Evolutionary conservation across 495 filamentous ascomycete species (phyloP).

Genomic region (Physcia stellaris): DNA sequence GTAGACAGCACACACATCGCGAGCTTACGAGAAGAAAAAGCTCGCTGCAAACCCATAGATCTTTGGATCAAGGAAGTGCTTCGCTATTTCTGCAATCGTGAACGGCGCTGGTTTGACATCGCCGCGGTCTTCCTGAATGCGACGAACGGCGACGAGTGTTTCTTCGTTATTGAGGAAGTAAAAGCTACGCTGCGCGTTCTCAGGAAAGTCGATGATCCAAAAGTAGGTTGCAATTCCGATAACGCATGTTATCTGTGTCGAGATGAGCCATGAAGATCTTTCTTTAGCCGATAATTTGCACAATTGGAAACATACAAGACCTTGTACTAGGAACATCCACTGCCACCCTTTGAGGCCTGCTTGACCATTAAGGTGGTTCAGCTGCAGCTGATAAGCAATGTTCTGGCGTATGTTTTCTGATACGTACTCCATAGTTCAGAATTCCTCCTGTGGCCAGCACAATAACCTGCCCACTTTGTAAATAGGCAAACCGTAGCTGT

Average conservation of each 20-base stretch:
- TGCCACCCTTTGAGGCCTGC: conserved; percentile 55
- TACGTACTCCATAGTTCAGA: conserved; percentile 49
- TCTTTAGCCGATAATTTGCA: background rate
- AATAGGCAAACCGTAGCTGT: conserved; percentile 60
- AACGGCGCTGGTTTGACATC: conserved; percentile 52
- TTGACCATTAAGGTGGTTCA: conserved; percentile 48
- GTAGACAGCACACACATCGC: background rate
- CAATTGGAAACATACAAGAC: conserved; percentile 14
- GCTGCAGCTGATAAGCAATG: conserved; percentile 6
- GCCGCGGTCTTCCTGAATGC: conserved; percentile 50
- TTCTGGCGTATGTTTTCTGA: no score
- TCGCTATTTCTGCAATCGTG: conserved; percentile 40
- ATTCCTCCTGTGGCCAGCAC: conserved; percentile 57
- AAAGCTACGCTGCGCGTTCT: conserved; percentile 47
- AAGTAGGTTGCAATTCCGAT: conserved; percentile 57
- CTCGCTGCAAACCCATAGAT: conserved; percentile 58
- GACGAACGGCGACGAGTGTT: conserved; percentile 36
- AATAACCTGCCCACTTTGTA: conserved; percentile 56
- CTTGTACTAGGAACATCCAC: conserved; percentile 68
- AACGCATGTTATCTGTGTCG: conserved; percentile 38
- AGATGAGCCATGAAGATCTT: conserved; percentile 4
- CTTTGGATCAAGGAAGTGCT: conserved; percentile 52
- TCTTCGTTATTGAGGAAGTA: conserved; percentile 48
- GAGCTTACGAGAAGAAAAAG: conserved; percentile 42
- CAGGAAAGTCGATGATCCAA: conserved; percentile 75